phyloP scores from a whole-genome alignment of 23 red algal genomes.

The Agarophyton chilense region DNA sequence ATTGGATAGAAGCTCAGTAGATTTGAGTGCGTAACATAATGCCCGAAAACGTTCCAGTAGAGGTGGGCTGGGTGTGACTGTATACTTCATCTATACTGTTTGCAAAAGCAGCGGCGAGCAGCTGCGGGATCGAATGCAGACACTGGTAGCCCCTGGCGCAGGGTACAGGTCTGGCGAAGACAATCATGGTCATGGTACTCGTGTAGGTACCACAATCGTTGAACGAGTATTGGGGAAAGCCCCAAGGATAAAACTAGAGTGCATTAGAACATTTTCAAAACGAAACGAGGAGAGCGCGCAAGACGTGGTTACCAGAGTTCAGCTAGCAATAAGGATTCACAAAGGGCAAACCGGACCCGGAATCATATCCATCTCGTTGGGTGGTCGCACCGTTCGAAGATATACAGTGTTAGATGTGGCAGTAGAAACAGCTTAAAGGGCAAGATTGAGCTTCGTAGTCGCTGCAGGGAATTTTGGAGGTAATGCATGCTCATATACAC shows the following conservation, averaged over 20 bases:
- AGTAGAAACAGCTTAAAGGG: slow-evolving; percentile 8
- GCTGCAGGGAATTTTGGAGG: slow-evolving; percentile 57
- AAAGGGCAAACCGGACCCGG: not conserved
- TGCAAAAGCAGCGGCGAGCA: slow-evolving; percentile 46
- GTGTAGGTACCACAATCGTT: slow-evolving; percentile 41
- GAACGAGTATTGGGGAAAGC: slow-evolving; percentile 43
- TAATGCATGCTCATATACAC: slow-evolving; percentile 68
- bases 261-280: slow-evolving; percentile 54
- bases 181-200: slow-evolving; percentile 71
- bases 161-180: slow-evolving; percentile 28
- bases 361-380: slow-evolving; percentile 47
- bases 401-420: slow-evolving; percentile 57
- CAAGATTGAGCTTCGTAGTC: slow-evolving; percentile 46
- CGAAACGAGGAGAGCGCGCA: slow-evolving; percentile 17
- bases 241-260: slow-evolving; percentile 6
- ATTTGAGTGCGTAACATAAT: not conserved
- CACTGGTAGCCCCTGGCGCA: slow-evolving; percentile 2
- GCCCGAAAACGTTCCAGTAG: not conserved
- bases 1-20: not conserved
- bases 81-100: slow-evolving; percentile 72
- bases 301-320: slow-evolving; percentile 62
- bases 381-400: slow-evolving; percentile 6
- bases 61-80: slow-evolving; percentile 37
- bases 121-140: slow-evolving; percentile 24
- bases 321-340: slow-evolving; percentile 47